Evolutionary conservation across 768 basidiomycete species (phyloP).

Genomic region (Podaxis carcinomalis): DNA sequence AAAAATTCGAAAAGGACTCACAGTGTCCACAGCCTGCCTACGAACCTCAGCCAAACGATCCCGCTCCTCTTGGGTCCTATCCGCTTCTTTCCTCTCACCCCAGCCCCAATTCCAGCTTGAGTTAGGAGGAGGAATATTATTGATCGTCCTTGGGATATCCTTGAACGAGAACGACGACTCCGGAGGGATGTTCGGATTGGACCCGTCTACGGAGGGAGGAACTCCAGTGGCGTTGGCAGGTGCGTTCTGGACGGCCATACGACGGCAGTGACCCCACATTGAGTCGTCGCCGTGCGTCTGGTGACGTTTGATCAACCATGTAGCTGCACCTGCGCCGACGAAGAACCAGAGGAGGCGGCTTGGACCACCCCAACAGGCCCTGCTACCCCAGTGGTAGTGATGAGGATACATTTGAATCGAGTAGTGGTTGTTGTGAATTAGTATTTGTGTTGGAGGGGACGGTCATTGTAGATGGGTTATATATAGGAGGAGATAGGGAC

Average conservation of each 20-base stretch:
- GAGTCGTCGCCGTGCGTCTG: conserved; percentile 22
- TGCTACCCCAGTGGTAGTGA: not conserved
- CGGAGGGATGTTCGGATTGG: not conserved
- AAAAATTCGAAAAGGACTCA: conserved; percentile 20
- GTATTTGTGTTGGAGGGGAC: not conserved
- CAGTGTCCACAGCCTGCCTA: conserved; percentile 47
- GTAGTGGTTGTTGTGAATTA: not conserved
- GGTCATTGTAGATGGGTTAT: not conserved
- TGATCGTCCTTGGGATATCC: conserved; percentile 25
- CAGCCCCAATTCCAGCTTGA: conserved; percentile 14
- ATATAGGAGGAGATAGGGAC: not conserved
- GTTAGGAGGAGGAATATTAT: conserved; percentile 19
- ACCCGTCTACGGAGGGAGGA: conserved; percentile 10
- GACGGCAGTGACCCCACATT: conserved; percentile 28
- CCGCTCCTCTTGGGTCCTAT: conserved; percentile 39
- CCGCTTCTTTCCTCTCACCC: conserved; percentile 25
- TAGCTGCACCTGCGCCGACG: conserved; percentile 48
- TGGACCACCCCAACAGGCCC: conserved; percentile 27
- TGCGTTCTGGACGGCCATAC: conserved; percentile 11
- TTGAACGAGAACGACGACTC: conserved; percentile 12
- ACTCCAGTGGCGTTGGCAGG: conserved; percentile 3
- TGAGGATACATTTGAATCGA: not conserved
- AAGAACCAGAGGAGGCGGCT: conserved; percentile 68
- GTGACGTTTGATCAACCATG: conserved; percentile 38
- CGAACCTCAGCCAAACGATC: conserved; percentile 41